A percentile compares a stretch with the other conserved stretches of the same genome.
Conservation (phyloP, 495 filamentous ascomycete species). For the Trichoderma virens region DNA sequence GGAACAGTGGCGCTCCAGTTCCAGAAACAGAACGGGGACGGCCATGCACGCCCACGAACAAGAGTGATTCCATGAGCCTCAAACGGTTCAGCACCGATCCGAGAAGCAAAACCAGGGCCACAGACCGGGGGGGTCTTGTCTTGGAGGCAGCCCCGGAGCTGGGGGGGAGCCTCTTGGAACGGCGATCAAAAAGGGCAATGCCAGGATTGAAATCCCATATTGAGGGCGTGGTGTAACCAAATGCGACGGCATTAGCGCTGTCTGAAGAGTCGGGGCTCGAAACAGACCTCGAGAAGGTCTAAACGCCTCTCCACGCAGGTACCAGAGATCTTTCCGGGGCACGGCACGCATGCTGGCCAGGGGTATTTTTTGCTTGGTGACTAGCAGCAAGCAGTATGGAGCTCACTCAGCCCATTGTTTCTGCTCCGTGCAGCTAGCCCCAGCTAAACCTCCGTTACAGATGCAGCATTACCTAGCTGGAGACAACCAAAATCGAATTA, state of each 20-base stretch:
- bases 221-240: not conserved
- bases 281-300: not conserved
- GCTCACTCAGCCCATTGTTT: slow-evolving; percentile 2
- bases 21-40: not conserved
- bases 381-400: no score
- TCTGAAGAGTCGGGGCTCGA: not conserved
- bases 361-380: not conserved
- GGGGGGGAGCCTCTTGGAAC: not conserved
- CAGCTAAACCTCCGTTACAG: no score
- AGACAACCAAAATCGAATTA: not conserved
- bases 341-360: not conserved
- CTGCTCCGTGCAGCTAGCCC: not conserved
- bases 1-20: not conserved
- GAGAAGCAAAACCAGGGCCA: slow-evolving; percentile 3
- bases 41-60: not conserved
- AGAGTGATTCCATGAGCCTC: not conserved
- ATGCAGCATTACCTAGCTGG: no score
- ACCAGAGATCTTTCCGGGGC: not conserved
- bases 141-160: not conserved
- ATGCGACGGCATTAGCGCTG: not conserved
- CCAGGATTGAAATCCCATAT: not conserved
- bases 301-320: not conserved
- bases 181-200: not conserved
- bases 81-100: slow-evolving; percentile 1
- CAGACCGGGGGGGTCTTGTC: not conserved